phyloP scores from a whole-genome alignment of 2,329 filamentous ascomycete species.

The Colletotrichum sojae region DNA sequence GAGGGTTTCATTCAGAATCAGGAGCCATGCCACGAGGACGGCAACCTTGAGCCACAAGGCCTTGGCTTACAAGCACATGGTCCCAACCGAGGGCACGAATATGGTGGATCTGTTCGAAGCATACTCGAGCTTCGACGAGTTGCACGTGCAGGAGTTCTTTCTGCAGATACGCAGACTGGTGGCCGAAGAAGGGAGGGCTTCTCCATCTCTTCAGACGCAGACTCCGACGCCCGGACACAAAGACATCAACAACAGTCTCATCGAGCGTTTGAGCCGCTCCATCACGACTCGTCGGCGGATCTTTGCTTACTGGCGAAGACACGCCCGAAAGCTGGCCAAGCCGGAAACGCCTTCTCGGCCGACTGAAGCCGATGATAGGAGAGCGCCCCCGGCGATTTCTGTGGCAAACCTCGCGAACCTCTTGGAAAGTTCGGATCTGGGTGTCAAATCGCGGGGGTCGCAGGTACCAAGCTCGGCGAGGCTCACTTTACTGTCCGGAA shows the following conservation, averaged over 20 bases:
- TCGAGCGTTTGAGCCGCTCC: conserved; percentile 1
- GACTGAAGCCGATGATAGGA: background rate
- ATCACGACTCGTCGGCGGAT: conserved; percentile 2
- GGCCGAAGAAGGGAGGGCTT: background rate
- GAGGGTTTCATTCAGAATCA: conserved; percentile 19
- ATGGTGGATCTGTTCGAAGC: background rate
- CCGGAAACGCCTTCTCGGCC: background rate
- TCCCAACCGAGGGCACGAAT: background rate
- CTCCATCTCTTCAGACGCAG: background rate
- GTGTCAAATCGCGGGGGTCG: background rate
- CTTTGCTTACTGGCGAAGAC: conserved; percentile 27
- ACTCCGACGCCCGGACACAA: background rate
- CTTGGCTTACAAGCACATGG: background rate
- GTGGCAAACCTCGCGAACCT: background rate
- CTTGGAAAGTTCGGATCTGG: background rate
- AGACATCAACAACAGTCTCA: background rate
- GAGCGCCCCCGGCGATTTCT: background rate
- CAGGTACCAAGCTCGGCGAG: background rate
- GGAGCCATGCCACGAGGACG: background rate
- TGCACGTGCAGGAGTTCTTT: background rate
- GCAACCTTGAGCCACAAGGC: background rate
- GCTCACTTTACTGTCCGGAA: background rate
- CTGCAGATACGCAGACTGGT: background rate
- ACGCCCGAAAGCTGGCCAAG: conserved; percentile 17
- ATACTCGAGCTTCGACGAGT: background rate